Evolutionary conservation across 805 yeast species (phyloP).

Genomic region (Cyberlindnera galapagoensis): DNA sequence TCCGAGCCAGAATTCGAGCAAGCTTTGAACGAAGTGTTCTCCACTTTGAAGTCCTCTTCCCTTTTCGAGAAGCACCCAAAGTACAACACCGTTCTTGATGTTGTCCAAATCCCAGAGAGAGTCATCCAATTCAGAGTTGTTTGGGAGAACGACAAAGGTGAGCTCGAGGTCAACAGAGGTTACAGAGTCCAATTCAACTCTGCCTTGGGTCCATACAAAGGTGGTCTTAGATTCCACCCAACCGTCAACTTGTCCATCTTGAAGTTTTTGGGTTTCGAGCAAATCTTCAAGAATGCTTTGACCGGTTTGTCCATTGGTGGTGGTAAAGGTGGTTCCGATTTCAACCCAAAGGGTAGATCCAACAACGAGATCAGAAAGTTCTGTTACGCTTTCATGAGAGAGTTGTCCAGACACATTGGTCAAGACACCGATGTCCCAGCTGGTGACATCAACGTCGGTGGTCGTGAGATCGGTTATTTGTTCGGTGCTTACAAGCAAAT

Average conservation of each 20-base stretch:
- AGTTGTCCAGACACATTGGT: constrained; percentile 93
- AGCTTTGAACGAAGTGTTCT: constrained; percentile 90
- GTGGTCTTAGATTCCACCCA: constrained; percentile 98
- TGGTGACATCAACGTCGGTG: constrained; percentile 99
- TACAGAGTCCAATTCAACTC: constrained; percentile 98
- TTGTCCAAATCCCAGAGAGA: constrained; percentile 93
- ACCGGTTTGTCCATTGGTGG: constrained; percentile 99
- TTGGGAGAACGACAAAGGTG: constrained; percentile 96
- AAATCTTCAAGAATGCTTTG: constrained; percentile 95
- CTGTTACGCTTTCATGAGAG: constrained; percentile 94
- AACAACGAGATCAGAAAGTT: constrained; percentile 94
- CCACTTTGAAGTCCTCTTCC: constrained; percentile 87
- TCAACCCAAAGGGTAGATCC: constrained; percentile 93
- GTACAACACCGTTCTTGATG: constrained; percentile 80
- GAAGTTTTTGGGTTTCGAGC: constrained; percentile 96
- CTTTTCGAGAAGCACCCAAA: constrained; percentile 85
- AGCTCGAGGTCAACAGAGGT: constrained; percentile 90
- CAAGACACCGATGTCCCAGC: constrained; percentile 98
- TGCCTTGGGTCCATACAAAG: constrained; percentile 98
- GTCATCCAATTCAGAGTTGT: constrained; percentile 93
- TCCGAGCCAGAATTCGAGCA: constrained; percentile 98
- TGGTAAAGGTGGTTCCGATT: constrained; percentile 99
- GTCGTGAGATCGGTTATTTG: constrained; percentile 63
- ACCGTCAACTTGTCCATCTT: constrained; percentile 90
- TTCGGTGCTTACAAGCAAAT: constrained; percentile 94